These are phyloP conservation scores for Vitis riparia DNA, from an alignment of 164 flowering plant species.

Conservation along the genomic window DNA sequence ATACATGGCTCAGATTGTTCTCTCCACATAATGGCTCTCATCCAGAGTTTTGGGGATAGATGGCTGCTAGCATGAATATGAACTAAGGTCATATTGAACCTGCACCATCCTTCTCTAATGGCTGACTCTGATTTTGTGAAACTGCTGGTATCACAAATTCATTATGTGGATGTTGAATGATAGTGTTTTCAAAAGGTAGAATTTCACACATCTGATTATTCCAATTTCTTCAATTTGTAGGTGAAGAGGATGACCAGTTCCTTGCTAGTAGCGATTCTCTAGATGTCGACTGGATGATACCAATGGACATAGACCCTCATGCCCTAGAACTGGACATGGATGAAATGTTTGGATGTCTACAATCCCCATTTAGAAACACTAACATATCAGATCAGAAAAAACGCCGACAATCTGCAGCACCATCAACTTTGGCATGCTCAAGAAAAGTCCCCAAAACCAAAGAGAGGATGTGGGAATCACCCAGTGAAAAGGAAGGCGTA, in stretches of 20 bases:
- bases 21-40: no score
- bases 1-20: no score
- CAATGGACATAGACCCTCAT: background rate
- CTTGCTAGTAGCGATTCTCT: background rate
- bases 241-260: slow-evolving; percentile 4
- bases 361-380: slow-evolving; percentile 7
- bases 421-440: background rate
- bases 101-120: no score
- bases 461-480: slow-evolving; percentile 3
- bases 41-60: no score
- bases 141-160: no score
- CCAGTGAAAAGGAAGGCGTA: slow-evolving; percentile 1
- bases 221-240: background rate
- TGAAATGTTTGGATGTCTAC: slow-evolving; percentile 5
- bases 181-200: no score
- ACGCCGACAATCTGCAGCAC: slow-evolving; percentile 12
- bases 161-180: no score
- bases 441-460: slow-evolving; percentile 11
- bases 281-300: background rate
- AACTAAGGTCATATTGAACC: no score
- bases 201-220: background rate
- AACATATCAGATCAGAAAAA: slow-evolving; percentile 5
- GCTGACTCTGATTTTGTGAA: no score
- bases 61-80: no score
- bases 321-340: background rate